Base-by-base conservation (phyloP, 2,329 filamentous ascomycete genomes). In the Trematosphaeria pertusa region DNA sequence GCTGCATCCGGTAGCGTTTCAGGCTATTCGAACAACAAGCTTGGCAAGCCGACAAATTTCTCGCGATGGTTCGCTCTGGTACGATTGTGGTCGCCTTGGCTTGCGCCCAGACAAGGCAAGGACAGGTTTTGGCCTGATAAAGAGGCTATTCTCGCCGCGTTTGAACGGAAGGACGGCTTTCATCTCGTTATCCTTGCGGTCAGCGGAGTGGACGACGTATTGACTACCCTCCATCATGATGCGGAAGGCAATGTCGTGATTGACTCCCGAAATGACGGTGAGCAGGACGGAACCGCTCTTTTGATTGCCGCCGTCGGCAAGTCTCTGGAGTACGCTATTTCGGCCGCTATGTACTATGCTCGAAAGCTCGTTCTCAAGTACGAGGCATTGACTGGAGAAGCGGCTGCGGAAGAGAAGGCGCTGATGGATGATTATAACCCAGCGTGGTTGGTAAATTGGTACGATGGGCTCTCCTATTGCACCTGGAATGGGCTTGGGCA, bases 401-500 rank as follows among this genome's bases (percentile, higher is more conserved):
- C 73, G 46, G 72, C 75, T 15, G 70, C 72, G 20, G 78, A 85
- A 48, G 65, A 80, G 19, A 70, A 76, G 45, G 70, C 73, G 0
- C 58, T 81, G 6, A 71, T 72, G 12, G 73, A 77, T 10, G 79
- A 79, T 4, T 72, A 86, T 24, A 78, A 79, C 43, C 73, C 79
- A 5, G 72, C 85, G 65, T 96, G 91, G 91, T 75, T 89, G 37
- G 85, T 94, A 54, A 85, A 89, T 48, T 97, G 92, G 91, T 92
- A 92, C 65, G 94, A 97, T 69, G 91, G 91, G 0, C 76, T 99
- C 28, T 89, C 91, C 0, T 99, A 94, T 67, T 99, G 94, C 69
- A 99, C 94, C 0, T 99, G 94, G 94, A 99, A 97, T 65, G 88
- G 86, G 0, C 78, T 99, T 0, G 94, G 94, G 0, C 90, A 95